Conservation (phyloP, 805 yeast genomes). For the Citeromyces matritensis region DNA sequence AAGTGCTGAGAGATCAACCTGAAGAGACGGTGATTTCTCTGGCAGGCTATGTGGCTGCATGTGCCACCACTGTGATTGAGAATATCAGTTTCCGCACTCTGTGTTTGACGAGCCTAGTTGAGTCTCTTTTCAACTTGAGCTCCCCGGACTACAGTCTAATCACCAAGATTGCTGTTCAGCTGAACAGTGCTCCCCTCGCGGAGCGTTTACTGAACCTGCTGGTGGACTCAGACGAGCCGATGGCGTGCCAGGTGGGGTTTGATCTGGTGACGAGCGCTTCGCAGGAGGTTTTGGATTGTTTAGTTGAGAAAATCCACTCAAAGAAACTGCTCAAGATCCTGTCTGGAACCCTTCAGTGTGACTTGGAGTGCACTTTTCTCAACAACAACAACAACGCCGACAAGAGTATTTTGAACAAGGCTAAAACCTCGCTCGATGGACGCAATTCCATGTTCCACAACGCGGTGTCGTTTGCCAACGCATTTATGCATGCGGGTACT, state of each 20-base stretch:
- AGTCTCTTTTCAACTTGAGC: conserved; percentile 37
- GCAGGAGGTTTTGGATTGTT: conserved; percentile 53
- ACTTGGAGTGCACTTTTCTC: conserved; percentile 77
- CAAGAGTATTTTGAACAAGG: conserved; percentile 60
- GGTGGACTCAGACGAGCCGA: conserved; percentile 20
- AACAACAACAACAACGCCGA: conserved; percentile 82
- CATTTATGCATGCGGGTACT: conserved; percentile 92
- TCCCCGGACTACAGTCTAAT: conserved; percentile 72
- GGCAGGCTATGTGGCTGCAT: conserved; percentile 54
- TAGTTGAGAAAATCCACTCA: conserved; percentile 9
- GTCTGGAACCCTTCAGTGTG: conserved; percentile 90
- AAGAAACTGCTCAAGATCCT: conserved; percentile 51
- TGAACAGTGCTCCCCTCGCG: conserved; percentile 66
- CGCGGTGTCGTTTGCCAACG: conserved; percentile 89
- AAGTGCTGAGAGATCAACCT: conserved; percentile 30
- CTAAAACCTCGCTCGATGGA: conserved; percentile 75
- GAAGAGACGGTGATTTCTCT: conserved; percentile 41
- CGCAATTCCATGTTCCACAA: conserved; percentile 90
- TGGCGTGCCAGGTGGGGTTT: conserved; percentile 89
- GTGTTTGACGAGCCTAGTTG: conserved; percentile 49
- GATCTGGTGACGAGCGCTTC: conserved; percentile 87
- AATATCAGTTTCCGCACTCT: conserved; percentile 51
- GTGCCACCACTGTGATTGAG: conserved; percentile 52
- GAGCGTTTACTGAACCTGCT: conserved; percentile 51
- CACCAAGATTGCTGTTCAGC: conserved; percentile 76